Conservation (phyloP, 805 yeast species). For the Saturnispora silvae region DNA sequence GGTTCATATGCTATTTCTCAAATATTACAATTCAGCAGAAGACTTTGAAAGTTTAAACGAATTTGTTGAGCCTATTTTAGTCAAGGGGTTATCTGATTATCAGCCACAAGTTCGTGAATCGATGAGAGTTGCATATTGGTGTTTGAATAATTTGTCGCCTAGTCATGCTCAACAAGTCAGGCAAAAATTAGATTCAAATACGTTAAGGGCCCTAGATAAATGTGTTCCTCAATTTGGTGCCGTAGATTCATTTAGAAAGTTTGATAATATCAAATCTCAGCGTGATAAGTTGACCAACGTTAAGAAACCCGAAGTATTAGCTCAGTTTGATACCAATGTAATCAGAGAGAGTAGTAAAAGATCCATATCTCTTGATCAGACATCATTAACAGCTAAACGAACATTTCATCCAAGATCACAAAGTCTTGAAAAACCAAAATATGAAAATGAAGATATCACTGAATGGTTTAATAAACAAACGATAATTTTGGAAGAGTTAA, state of each 20-base stretch:
- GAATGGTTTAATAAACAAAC: constrained; percentile 16
- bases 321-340: background rate
- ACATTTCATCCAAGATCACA: background rate
- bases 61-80: constrained; percentile 37
- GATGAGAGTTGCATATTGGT: constrained; percentile 70
- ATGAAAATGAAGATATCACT: constrained; percentile 14
- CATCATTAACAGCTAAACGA: background rate
- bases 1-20: constrained; percentile 50
- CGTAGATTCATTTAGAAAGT: constrained; percentile 35
- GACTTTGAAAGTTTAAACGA: constrained; percentile 28
- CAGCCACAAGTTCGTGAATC: constrained; percentile 70
- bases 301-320: too few relatives aligned
- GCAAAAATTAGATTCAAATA: constrained; percentile 32
- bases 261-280: constrained; percentile 29
- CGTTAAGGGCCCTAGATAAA: constrained; percentile 51
- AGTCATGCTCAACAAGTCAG: constrained; percentile 33
- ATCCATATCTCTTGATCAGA: background rate
- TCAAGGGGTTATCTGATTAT: constrained; percentile 65
- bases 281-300: background rate
- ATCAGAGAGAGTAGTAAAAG: background rate
- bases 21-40: constrained; percentile 30
- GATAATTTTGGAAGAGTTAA: constrained; percentile 16
- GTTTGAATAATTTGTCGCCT: constrained; percentile 45
- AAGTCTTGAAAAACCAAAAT: constrained; percentile 4
- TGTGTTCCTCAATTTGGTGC: constrained; percentile 36